Evolutionary conservation across 176 grass and related monocot genomes (phyloP), one percentile per base, ranked within the genome.

Genomic region (Musa schizocarpa): DNA sequence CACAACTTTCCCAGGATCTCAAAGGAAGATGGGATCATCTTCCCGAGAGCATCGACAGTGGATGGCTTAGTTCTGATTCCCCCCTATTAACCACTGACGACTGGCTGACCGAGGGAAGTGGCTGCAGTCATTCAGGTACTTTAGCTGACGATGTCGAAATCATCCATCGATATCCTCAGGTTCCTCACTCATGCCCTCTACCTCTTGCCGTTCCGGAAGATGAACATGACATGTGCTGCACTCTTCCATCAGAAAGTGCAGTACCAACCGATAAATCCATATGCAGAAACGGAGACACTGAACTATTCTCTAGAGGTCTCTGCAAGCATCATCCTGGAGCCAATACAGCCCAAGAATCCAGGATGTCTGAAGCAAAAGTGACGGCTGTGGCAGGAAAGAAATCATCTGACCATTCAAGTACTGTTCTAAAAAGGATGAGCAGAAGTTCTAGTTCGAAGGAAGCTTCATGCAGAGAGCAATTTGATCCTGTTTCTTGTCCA

Each of bases 151-250:
- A 89, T 87, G 72, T 81, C 69, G 66, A 57, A 14, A 52, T 71
- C 65, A 76, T 68, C 50, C 55, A 64, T 69, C 77, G 69, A 76
- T 29, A 13, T 57, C 13, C 72, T 74, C 67, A 11, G 62, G 50
- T 99, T 83, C 91, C 96, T 50, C 73, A 88, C 78, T 95, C 91
- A 43, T 95, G 87, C 82, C 88, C 88, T 63, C 89, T 95, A 69
- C 85, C 84, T 72, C 19, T 55, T 79, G 75, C 86, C 69, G 78
- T 79, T 74, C 79, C 68, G 71, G 34, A 78, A 1, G 63, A 89
- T 74, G 85, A 77, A 50, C 55, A 62, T 79, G 72, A 19, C 25
- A 68, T 66, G 22, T 29, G 26, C 67, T 71, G 64, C 67, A 73
- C 63, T 65, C 9, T 53, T 50, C 14, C 58, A 20, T 73, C 50